Evolutionary conservation across 129 eudicot species (phyloP).

Genomic region (Escallonia rubra): DNA sequence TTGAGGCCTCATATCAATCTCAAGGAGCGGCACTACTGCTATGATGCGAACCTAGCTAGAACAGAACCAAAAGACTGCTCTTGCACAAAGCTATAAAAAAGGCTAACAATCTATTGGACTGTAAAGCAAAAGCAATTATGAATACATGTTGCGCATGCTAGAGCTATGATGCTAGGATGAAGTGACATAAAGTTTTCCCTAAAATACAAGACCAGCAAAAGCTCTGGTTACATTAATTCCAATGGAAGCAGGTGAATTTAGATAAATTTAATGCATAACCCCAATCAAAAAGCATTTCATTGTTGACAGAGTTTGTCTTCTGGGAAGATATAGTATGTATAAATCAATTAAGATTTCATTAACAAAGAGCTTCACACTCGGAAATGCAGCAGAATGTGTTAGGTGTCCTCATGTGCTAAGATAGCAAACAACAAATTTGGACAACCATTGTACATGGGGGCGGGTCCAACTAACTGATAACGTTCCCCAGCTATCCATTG

Average conservation of each 20-base stretch:
- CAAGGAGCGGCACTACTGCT: constrained; percentile 10
- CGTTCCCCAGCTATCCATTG: too few species aligned
- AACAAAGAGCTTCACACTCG: too few species aligned
- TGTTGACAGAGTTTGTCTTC: too few species aligned
- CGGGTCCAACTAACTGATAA: too few species aligned
- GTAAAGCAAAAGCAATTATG: constrained; percentile 32
- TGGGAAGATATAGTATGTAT: too few species aligned
- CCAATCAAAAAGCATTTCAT: background rate
- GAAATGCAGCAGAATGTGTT: too few species aligned
- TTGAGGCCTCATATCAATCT: background rate
- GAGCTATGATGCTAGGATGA: constrained; percentile 22
- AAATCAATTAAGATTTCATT: too few species aligned
- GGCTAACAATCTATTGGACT: background rate
- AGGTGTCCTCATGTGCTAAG: too few species aligned
- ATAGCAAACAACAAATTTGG: too few species aligned
- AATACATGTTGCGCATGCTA: constrained; percentile 31
- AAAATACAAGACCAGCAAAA: background rate
- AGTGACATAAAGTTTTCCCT: constrained; percentile 19
- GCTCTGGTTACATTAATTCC: constrained; percentile 7
- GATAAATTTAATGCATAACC: background rate
- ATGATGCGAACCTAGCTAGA: constrained; percentile 4
- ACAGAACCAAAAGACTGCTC: constrained; percentile 19
- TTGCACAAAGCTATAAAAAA: constrained; percentile 23
- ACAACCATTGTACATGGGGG: too few species aligned
- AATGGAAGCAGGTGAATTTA: background rate